Evolutionary conservation across 2,329 filamentous ascomycete species (phyloP).

Genomic region (Fusarium lateritium): DNA sequence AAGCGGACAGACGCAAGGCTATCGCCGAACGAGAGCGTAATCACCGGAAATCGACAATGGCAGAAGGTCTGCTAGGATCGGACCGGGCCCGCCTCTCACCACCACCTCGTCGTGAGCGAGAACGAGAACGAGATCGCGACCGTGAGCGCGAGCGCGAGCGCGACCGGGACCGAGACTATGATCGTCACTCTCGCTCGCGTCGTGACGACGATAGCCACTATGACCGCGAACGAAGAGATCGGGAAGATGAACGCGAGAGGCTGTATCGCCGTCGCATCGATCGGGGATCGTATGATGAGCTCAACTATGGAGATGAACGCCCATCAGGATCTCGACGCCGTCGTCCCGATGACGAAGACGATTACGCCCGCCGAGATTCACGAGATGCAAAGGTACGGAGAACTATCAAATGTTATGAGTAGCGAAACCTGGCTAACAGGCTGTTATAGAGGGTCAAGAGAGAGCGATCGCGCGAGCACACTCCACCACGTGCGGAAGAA

Average conservation of each 20-base stretch:
- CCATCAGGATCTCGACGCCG: constrained; percentile 79
- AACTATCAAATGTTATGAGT: neutral
- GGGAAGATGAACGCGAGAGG: constrained; percentile 91
- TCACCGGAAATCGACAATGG: constrained; percentile 84
- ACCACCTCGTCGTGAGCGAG: constrained; percentile 45
- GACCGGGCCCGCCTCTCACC: constrained; percentile 65
- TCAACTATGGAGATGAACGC: constrained; percentile 88
- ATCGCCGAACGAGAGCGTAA: constrained; percentile 95
- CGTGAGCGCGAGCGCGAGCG: constrained; percentile 61
- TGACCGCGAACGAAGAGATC: constrained; percentile 87
- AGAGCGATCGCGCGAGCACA: constrained; percentile 72
- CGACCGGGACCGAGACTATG: constrained; percentile 61
- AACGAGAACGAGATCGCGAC: constrained; percentile 33
- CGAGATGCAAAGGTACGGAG: constrained; percentile 76
- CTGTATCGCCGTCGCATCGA: constrained; percentile 85
- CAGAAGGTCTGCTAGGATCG: constrained; percentile 70
- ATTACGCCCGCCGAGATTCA: constrained; percentile 74
- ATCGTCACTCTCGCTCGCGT: constrained; percentile 67
- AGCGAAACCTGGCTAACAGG: constrained; percentile 48
- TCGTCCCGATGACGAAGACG: constrained; percentile 83
- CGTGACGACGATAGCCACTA: constrained; percentile 79
- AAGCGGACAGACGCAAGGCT: constrained; percentile 93
- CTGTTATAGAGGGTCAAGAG: constrained; percentile 67
- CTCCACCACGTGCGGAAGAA: constrained; percentile 68
- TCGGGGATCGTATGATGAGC: constrained; percentile 84